phyloP scores from a whole-genome alignment of 495 filamentous ascomycete genomes.

The Neurospora cerealis region DNA sequence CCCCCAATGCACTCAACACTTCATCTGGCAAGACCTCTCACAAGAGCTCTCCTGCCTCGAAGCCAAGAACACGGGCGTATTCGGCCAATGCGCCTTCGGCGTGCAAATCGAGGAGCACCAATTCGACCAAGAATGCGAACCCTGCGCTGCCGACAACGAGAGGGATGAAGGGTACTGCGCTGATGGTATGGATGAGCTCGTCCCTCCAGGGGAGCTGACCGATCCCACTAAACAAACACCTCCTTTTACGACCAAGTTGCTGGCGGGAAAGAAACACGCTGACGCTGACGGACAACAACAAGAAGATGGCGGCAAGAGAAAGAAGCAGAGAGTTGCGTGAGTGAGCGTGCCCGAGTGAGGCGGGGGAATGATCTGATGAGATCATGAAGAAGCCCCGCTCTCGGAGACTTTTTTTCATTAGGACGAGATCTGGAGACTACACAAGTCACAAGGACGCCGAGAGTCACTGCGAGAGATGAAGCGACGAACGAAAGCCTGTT shows the following conservation, averaged over 20 bases:
- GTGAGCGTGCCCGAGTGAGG: neutral
- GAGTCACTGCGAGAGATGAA: neutral
- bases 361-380: neutral
- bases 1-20: constrained; percentile 15
- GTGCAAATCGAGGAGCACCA: constrained; percentile 19
- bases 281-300: neutral
- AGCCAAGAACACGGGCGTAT: constrained; percentile 25
- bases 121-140: constrained; percentile 28
- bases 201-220: neutral
- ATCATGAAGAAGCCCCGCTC: neutral
- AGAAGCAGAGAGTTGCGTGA: neutral
- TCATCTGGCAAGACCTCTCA: constrained; percentile 21
- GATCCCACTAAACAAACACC: neutral
- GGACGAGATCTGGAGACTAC: neutral
- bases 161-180: constrained; percentile 21
- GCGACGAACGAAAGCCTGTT: neutral
- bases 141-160: constrained; percentile 17
- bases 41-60: constrained; percentile 28
- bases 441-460: neutral
- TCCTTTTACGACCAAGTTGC: neutral
- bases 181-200: constrained; percentile 16
- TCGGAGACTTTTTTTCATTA: neutral
- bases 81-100: constrained; percentile 22
- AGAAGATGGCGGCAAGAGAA: neutral
- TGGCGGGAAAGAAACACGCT: neutral